phyloP scores from a whole-genome alignment of 2,329 filamentous ascomycete genomes.

The Paecilomyces sp. region DNA sequence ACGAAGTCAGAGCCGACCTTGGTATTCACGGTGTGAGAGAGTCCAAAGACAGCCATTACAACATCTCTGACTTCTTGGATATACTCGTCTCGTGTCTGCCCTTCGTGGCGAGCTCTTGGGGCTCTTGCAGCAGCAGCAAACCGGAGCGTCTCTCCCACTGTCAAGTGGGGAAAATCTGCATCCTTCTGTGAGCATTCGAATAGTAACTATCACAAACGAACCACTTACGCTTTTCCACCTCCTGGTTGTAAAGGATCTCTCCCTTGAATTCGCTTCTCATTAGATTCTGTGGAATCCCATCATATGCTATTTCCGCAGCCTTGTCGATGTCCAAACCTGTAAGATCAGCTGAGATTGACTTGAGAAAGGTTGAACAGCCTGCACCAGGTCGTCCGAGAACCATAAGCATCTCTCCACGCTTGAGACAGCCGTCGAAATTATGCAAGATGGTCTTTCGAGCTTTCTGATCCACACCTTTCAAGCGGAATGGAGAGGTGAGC shows the following conservation, averaged over 20 bases:
- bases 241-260: conserved; percentile 33
- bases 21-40: conserved; percentile 38
- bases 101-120: conserved; percentile 35
- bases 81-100: conserved; percentile 37
- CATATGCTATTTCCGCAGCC: conserved; percentile 71
- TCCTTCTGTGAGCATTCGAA: not conserved
- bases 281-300: conserved; percentile 55
- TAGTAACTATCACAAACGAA: not conserved
- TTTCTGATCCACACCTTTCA: conserved; percentile 43
- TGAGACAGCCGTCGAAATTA: conserved; percentile 47
- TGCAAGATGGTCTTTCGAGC: conserved; percentile 50
- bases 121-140: conserved; percentile 50
- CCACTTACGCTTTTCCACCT: conserved; percentile 31
- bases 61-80: conserved; percentile 33
- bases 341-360: conserved; percentile 74
- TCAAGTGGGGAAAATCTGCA: conserved; percentile 49
- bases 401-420: conserved; percentile 40
- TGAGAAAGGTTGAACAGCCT: conserved; percentile 72
- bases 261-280: conserved; percentile 58
- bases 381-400: conserved; percentile 34
- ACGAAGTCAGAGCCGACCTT: conserved; percentile 51
- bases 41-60: conserved; percentile 34
- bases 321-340: conserved; percentile 69
- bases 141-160: conserved; percentile 50
- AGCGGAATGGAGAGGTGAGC: conserved; percentile 50